Base-by-base conservation (phyloP, 495 filamentous ascomycete genomes). In the Neurospora sp. region DNA sequence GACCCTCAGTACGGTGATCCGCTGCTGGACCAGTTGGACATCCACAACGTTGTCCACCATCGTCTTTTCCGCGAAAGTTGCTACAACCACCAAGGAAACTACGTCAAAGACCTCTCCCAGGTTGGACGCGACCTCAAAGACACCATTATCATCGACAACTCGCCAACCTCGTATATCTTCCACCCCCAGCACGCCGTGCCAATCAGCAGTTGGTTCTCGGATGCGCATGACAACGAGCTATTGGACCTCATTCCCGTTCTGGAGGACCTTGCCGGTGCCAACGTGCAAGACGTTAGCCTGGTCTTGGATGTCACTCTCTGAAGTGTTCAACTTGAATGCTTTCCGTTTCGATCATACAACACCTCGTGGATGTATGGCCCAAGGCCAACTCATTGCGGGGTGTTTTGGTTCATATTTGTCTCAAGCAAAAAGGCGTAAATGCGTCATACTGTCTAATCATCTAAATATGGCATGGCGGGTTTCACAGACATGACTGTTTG, bases 171-270 rank as follows among this genome's bases (percentile, higher is more conserved):
- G 27, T 99, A 99, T 83, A 98, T 98, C 78, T 99, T 99, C 86
- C 96, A 99, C 78, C 96, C 96, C 16, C 95, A 99, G 85, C 96
- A 99, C 82, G 96, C 96, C 73, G 96, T 99, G 66, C 96, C 96
- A 31, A 99, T 99, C 84, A 98, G 95, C 88, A 98, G 95, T 88
- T 99, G 96, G 96, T 99, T 99, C 86, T 98, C 94, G 78, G 96
- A 99, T 84, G 96, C 96, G 72, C 96, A 99, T 83, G 96, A 99
- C 85, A 99, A 99, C 82, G 96, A 99, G 86, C 89, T 99, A 73
- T 87, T 99, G 77, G 96, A 99, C 80, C 86, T 99, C 74, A 99
- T 99, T 80, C 96, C 96, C 27, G 96, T 99, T 76, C 93, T 99
- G 77, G 96, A 98, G 86, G 96, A 99, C 84, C 89, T 99, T 76